Evolutionary conservation across 495 filamentous ascomycete species (phyloP).

Genomic region (Astrocystis sublimbata): DNA sequence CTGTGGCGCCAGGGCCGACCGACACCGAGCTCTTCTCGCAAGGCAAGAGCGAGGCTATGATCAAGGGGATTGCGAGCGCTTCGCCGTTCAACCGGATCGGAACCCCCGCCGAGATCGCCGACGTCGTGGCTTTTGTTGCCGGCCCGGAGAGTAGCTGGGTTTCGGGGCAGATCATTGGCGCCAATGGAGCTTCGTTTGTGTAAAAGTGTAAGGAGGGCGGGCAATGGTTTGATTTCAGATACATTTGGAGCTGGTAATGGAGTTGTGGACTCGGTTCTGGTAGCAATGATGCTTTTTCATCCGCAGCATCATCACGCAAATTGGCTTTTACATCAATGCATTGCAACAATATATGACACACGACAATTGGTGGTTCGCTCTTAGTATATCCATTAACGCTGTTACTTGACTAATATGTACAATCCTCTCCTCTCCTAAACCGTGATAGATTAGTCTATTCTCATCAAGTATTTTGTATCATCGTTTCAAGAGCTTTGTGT

Average conservation of each 20-base stretch:
- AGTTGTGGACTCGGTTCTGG: not conserved
- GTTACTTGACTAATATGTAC: not conserved
- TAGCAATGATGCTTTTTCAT: not conserved
- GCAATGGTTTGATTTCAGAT: too few species aligned
- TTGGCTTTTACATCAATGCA: too few species aligned
- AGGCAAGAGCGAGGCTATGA: constrained; percentile 58
- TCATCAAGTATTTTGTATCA: not conserved
- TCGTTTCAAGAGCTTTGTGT: not conserved
- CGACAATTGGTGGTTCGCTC: not conserved
- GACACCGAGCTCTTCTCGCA: constrained; percentile 62
- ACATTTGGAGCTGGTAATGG: not conserved
- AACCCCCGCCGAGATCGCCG: constrained; percentile 61
- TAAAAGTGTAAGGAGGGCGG: constrained; percentile 3
- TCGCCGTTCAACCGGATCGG: constrained; percentile 60
- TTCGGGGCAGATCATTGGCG: constrained; percentile 60
- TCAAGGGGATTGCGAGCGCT: constrained; percentile 51
- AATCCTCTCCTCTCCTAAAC: not conserved
- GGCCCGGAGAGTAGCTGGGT: constrained; percentile 58
- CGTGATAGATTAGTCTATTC: not conserved
- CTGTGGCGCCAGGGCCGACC: constrained; percentile 64
- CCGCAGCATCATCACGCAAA: too few species aligned
- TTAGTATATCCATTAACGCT: not conserved
- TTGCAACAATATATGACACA: not conserved
- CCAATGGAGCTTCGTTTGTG: constrained; percentile 56
- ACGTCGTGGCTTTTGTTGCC: constrained; percentile 55